These are phyloP conservation scores for Boletus semigastroideus DNA, from an alignment of 1,284 basidiomycete species.

Conservation along the genomic window DNA sequence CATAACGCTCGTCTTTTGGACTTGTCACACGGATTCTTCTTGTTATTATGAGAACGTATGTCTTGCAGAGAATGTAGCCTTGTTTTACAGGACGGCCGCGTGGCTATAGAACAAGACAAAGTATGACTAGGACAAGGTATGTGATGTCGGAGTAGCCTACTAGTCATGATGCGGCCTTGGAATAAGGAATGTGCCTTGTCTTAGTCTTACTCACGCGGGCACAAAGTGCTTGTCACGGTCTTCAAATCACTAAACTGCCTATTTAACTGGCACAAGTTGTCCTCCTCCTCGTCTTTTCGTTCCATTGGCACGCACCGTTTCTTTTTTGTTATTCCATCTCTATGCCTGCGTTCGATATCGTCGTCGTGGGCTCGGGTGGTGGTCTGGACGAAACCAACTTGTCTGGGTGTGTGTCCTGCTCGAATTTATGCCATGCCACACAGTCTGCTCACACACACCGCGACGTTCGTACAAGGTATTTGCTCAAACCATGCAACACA, in stretches of 20 bases:
- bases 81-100: constrained; percentile 10
- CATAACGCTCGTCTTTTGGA: neutral
- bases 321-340: neutral
- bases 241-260: neutral
- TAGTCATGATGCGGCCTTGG: neutral
- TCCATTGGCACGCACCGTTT: too few species aligned
- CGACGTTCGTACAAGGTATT: constrained; percentile 48
- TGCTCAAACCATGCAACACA: constrained; percentile 58
- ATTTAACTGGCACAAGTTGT: too few species aligned
- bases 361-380: constrained; percentile 75
- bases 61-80: neutral
- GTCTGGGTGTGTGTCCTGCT: constrained; percentile 53
- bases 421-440: neutral
- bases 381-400: constrained; percentile 75
- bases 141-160: too few species aligned
- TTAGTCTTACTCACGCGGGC: constrained; percentile 9
- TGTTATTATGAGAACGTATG: constrained; percentile 11
- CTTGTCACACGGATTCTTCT: constrained; percentile 13
- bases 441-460: neutral
- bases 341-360: constrained; percentile 62
- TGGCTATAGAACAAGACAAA: neutral
- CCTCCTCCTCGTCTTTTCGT: too few species aligned
- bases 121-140: constrained; percentile 6
- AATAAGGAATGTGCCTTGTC: constrained; percentile 22
- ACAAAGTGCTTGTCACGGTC: neutral